Evolutionary conservation across 2,329 filamentous ascomycete genomes (phyloP), one percentile per base, ranked within the genome.

Genomic region (Apiospora koreana): DNA sequence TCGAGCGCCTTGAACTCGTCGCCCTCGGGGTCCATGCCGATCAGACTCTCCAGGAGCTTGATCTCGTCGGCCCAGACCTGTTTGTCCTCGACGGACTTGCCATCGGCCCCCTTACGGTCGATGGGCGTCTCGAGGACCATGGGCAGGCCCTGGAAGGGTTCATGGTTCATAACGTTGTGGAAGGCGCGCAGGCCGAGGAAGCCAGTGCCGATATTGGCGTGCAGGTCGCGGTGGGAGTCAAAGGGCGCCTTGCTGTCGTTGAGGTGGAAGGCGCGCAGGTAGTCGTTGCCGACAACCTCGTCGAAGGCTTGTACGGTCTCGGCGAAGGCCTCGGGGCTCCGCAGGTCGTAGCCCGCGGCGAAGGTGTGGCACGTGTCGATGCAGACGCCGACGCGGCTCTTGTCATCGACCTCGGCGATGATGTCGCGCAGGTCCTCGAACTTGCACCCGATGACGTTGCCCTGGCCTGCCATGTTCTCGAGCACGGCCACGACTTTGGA

Each of bases 111-210:
- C 64, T 89, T 88, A 46, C 87, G 86, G 72, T 97, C 94, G 73
- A 96, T 95, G 7, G 96, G 96, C n/a, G 96, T 99, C 84, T 99
- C 96, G 9, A 99, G 87, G 1, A 99, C 91, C 89, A 99, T 94
- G 4, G 96, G 96, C 76, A 98, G 82, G 35, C 89, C 89, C 74
- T 92, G 88, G 71, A 98, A 92, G 1, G 89, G 85, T 35, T 87
- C 84, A 77, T 94, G 90, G 80, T 98, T 98, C 86, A 98, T 92
- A 71, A 99, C 84, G 78, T 91, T 94, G 82, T 97, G 94, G 81
- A 99, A 99, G 2, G 95, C 93, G 28, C 93, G 89, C 21, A 99
- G 86, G 0, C 96, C 96, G 0, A 99, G 86, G 78, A 97, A 99
- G 1, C 96, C 96, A 0, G 94, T 97, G 35, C 96, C 96, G 73